Conservation (phyloP, 345 rosid genomes). For the Syzygium jambos region DNA sequence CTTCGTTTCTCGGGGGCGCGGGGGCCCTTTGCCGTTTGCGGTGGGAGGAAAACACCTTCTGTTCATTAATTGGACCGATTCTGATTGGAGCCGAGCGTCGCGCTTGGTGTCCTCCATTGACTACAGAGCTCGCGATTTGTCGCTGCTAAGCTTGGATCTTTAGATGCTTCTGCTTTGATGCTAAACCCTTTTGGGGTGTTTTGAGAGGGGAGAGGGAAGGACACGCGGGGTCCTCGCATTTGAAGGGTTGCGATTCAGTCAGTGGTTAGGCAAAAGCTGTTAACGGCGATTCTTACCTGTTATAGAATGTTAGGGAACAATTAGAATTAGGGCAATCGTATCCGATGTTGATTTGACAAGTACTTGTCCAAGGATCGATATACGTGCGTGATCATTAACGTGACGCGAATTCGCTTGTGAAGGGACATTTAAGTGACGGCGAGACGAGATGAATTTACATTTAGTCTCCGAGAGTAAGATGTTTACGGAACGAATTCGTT, state of each 20-base stretch:
- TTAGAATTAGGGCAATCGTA: not conserved
- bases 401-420: not conserved
- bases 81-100: not conserved
- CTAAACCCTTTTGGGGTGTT: not conserved
- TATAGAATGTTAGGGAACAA: not conserved
- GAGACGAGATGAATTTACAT: not conserved
- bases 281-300: not conserved
- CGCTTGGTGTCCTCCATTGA: not conserved
- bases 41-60: not conserved
- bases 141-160: not conserved
- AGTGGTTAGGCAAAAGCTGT: not conserved
- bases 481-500: no score
- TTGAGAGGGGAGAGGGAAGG: not conserved
- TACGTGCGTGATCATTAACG: not conserved
- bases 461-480: no score
- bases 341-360: not conserved
- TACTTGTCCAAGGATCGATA: not conserved
- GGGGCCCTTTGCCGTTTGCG: not conserved
- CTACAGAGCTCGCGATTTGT: not conserved
- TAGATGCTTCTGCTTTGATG: not conserved
- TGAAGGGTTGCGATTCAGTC: not conserved
- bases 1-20: not conserved
- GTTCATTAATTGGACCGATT: not conserved
- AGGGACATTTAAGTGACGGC: not conserved
- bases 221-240: not conserved